Evolutionary conservation across 2,329 filamentous ascomycete genomes (phyloP), one percentile per base, ranked within the genome.

Genomic region (Laburnicola sp.): DNA sequence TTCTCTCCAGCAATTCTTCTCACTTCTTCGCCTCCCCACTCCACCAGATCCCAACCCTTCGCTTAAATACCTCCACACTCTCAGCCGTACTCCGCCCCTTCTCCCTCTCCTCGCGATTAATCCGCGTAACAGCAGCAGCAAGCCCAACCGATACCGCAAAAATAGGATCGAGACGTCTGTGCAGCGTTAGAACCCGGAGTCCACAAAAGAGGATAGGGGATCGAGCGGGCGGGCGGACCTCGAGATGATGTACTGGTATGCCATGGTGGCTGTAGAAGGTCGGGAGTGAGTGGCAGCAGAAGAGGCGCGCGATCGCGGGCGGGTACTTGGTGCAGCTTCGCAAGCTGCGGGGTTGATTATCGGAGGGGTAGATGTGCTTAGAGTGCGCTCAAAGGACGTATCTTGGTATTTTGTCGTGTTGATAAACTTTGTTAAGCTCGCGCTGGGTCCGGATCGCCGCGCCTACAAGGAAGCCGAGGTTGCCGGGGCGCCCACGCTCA

Each of bases 141-240:
- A 75, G 56, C 43, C 78, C 78, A 48, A 80, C 76, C n/a, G 70
- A 70, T 45, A 79, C 59, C 28, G 78, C 77, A 64, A 80, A 80
- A 47, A 79, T 49, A 32, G 78, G 78, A 50, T 80, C 78, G 46
- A 80, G 71, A 40, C 68, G 60, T 63, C 77, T 80, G 43, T 11
- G 5, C 10, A 26, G 28, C 11, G 21, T 49, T 26, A 37, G 45
- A 22, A 30, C 43, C 16, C 16, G 16, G 16, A 34, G 28, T 6
- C 28, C 21, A 27, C 11, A 16, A 26, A 35, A 30, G 16, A 28
- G 50, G 25, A 51, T 47, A 42, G 28, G 26, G 16, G 21, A 41
- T 16, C 30, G 36, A 32, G 21, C 40, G 45, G 28, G 27, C n/a
- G 39, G 37, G 22, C 64, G 38, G 48, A 78, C 76, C 68, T 75